Percentiles rank a stretch among this genome's conserved stretches.
These are phyloP conservation scores for Gastrolobium bilobum DNA, from an alignment of 306 rosid genomes.

Conservation along the genomic window DNA sequence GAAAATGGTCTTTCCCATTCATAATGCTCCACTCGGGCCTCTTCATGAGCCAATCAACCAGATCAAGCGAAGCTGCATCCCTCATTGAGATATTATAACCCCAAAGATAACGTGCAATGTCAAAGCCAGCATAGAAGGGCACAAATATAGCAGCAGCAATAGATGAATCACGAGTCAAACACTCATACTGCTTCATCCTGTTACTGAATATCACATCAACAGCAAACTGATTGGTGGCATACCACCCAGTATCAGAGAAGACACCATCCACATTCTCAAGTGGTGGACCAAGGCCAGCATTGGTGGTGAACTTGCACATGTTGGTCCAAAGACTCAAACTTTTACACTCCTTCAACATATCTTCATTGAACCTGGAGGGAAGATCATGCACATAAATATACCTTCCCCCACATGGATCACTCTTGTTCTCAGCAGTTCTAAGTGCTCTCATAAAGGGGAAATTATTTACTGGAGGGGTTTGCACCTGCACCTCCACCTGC, in stretches of 20 bases:
- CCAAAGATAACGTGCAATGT: slow-evolving; percentile 94
- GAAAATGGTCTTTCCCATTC: slow-evolving; percentile 96
- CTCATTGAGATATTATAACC: slow-evolving; percentile 82
- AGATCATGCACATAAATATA: slow-evolving; percentile 91
- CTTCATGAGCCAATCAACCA: slow-evolving; percentile 82
- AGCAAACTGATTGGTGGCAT: slow-evolving; percentile 92
- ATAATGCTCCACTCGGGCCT: slow-evolving; percentile 89
- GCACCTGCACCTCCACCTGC: neutral
- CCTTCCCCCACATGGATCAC: slow-evolving; percentile 88
- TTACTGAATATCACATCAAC: slow-evolving; percentile 93
- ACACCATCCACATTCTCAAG: slow-evolving; percentile 85
- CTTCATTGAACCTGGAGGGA: slow-evolving; percentile 89
- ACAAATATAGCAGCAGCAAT: slow-evolving; percentile 93
- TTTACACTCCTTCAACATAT: slow-evolving; percentile 84
- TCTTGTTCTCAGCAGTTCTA: slow-evolving; percentile 70
- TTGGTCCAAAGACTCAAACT: slow-evolving; percentile 86
- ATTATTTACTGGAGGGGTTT: slow-evolving; percentile 19
- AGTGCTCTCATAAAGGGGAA: slow-evolving; percentile 74
- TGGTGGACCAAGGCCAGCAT: slow-evolving; percentile 96
- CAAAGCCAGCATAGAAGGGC: slow-evolving; percentile 97
- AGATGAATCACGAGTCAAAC: slow-evolving; percentile 83
- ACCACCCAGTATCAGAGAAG: slow-evolving; percentile 87
- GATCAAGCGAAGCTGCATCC: slow-evolving; percentile 87
- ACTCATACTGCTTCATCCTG: slow-evolving; percentile 92
- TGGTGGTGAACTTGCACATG: slow-evolving; percentile 95